Percentiles rank a stretch among this genome's conserved stretches.
These are phyloP conservation scores for Pyrenophora graminea DNA, from an alignment of 2,329 filamentous ascomycete genomes.

Conservation along the genomic window DNA sequence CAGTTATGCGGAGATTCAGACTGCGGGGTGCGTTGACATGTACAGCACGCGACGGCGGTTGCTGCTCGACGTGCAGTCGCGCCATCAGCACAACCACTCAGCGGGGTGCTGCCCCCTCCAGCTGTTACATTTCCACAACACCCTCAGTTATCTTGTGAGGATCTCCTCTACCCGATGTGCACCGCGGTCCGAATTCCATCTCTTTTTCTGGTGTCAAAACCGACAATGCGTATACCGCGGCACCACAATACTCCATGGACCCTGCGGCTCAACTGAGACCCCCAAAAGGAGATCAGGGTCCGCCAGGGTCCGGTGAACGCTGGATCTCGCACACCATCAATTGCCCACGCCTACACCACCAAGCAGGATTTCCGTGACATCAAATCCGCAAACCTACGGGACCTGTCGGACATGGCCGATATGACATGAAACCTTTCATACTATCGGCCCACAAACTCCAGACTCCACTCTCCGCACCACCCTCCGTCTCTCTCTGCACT, in stretches of 20 bases:
- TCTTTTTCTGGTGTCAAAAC: not conserved
- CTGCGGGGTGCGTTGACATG: not conserved
- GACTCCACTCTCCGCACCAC: constrained; percentile 10
- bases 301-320: constrained; percentile 7
- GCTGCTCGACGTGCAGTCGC: not conserved
- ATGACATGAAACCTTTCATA: constrained; percentile 5
- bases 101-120: not conserved
- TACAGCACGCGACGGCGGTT: not conserved
- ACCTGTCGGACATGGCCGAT: constrained; percentile 4
- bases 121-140: not conserved
- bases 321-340: not conserved
- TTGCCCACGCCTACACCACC: not conserved
- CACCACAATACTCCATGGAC: constrained; percentile 1
- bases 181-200: constrained; percentile 5
- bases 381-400: not conserved
- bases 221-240: constrained; percentile 1
- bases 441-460: constrained; percentile 7
- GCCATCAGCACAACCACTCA: too few species aligned
- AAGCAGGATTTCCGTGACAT: not conserved
- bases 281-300: constrained; percentile 1
- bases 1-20: constrained; percentile 8
- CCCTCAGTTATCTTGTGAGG: not conserved
- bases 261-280: constrained; percentile 10
- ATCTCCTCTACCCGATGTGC: not conserved
- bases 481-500: constrained; percentile 6